Percentiles rank a stretch among this genome's conserved stretches.
These are phyloP conservation scores for Hysterangium stoloniferum DNA, from an alignment of 768 basidiomycete species.

Conservation along the genomic window DNA sequence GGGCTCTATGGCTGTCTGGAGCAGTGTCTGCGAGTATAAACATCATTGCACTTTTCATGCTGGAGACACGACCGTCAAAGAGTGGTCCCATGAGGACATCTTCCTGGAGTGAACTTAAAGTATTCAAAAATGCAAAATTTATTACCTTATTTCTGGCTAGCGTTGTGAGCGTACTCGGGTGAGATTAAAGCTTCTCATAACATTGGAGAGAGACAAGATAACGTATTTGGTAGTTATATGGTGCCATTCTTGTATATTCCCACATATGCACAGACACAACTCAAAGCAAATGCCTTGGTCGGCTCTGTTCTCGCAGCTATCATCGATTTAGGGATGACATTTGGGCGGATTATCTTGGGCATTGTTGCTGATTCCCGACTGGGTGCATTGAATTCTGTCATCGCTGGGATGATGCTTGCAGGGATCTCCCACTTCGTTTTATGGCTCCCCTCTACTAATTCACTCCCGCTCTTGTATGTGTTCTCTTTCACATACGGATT, in stretches of 20 bases:
- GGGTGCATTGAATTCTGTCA: background rate
- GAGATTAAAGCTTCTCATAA: background rate
- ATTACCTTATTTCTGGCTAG: background rate
- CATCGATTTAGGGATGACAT: background rate
- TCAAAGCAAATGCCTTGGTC: background rate
- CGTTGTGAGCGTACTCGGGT: background rate
- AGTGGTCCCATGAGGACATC: background rate
- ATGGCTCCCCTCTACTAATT: background rate
- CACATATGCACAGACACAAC: background rate
- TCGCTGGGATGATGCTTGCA: background rate
- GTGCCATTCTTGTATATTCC: conserved; percentile 1
- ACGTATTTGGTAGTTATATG: background rate
- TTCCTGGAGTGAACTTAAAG: background rate
- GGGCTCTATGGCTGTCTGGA: background rate
- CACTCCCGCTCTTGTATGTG: background rate
- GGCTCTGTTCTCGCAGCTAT: background rate
- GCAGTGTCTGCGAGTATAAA: background rate
- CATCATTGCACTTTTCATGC: background rate
- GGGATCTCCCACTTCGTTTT: background rate
- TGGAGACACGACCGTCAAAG: background rate
- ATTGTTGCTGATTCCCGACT: background rate
- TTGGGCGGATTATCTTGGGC: background rate
- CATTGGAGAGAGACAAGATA: background rate
- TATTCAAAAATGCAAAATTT: conserved; percentile 1
- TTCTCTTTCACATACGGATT: conserved; percentile 1